These are phyloP conservation scores for Fulvia fulva DNA, from an alignment of 2,329 filamentous ascomycete species.

Conservation along the genomic window DNA sequence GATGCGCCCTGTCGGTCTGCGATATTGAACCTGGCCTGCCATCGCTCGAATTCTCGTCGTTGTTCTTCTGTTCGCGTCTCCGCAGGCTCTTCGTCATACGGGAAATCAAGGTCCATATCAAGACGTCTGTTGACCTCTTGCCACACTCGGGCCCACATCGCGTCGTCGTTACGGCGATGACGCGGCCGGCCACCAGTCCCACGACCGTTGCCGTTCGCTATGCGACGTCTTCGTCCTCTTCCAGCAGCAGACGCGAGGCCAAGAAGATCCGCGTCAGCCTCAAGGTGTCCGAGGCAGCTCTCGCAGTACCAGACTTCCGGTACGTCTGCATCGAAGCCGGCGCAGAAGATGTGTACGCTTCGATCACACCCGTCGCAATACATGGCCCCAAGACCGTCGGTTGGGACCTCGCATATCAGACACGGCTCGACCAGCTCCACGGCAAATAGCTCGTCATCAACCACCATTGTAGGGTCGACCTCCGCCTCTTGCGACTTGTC, in stretches of 20 bases:
- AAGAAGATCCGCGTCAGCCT: conserved; percentile 26
- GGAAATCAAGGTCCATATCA: conserved; percentile 77
- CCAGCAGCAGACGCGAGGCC: conserved; percentile 25
- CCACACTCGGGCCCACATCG: conserved; percentile 77
- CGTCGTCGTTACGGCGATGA: conserved; percentile 37
- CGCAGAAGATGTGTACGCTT: conserved; percentile 86
- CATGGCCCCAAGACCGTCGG: conserved; percentile 79
- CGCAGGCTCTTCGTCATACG: conserved; percentile 71
- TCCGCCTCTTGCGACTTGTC: conserved; percentile 88
- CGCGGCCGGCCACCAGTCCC: conserved; percentile 12
- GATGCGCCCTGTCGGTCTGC: conserved; percentile 72
- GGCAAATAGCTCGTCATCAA: conserved; percentile 58
- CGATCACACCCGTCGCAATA: conserved; percentile 89
- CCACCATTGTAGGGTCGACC: conserved; percentile 74
- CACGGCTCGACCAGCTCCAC: conserved; percentile 64
- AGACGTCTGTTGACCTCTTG: conserved; percentile 79
- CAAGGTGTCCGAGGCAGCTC: conserved; percentile 55
- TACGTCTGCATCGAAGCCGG: conserved; percentile 64
- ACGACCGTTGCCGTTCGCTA: conserved; percentile 8
- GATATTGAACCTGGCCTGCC: conserved; percentile 79
- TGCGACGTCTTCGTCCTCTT: conserved; percentile 24
- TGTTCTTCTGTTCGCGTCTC: conserved; percentile 53
- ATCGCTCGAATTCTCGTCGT: conserved; percentile 61
- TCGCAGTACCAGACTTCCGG: conserved; percentile 76
- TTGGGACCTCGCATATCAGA: conserved; percentile 74